Conservation (phyloP, 1,284 basidiomycete genomes). For the Ceratobasidium sp. region DNA sequence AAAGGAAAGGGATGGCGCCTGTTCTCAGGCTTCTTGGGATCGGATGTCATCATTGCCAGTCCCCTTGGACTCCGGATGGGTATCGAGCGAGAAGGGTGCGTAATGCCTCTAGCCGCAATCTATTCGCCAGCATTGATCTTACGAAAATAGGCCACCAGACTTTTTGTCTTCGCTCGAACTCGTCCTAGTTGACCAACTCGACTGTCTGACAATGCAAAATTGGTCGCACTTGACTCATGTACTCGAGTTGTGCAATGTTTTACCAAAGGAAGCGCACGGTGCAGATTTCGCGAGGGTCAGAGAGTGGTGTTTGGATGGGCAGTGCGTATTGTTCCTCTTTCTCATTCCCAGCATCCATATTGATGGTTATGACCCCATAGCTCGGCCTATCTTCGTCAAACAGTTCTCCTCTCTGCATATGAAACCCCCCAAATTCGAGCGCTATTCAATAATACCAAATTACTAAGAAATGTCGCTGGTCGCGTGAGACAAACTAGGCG, state of each 20-base stretch:
- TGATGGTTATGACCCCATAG: slow-evolving; percentile 51
- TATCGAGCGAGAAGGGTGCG: slow-evolving; percentile 92
- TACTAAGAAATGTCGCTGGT: slow-evolving; percentile 83
- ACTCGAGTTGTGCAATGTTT: slow-evolving; percentile 61
- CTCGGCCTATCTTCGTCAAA: slow-evolving; percentile 84
- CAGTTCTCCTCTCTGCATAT: slow-evolving; percentile 85
- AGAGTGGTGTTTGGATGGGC: slow-evolving; percentile 95
- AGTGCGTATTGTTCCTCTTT: slow-evolving; percentile 61
- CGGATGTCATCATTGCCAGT: slow-evolving; percentile 92
- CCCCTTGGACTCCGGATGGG: slow-evolving; percentile 90
- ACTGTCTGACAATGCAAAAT: slow-evolving; percentile 96
- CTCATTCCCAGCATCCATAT: neutral
- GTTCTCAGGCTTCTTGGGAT: slow-evolving; percentile 88
- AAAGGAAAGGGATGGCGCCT: slow-evolving; percentile 77
- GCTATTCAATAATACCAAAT: slow-evolving; percentile 66
- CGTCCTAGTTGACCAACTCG: slow-evolving; percentile 89
- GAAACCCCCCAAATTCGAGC: slow-evolving; percentile 89
- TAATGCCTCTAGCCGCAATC: slow-evolving; percentile 33
- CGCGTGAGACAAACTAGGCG: slow-evolving; percentile 73
- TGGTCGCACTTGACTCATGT: slow-evolving; percentile 78
- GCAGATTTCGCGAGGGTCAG: slow-evolving; percentile 97
- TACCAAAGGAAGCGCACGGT: slow-evolving; percentile 92
- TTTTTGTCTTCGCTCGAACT: slow-evolving; percentile 95
- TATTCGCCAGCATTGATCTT: slow-evolving; percentile 42
- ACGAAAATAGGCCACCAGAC: slow-evolving; percentile 71